Base-by-base conservation (phyloP, 2,329 filamentous ascomycete genomes). In the Sarocladium strictum region DNA sequence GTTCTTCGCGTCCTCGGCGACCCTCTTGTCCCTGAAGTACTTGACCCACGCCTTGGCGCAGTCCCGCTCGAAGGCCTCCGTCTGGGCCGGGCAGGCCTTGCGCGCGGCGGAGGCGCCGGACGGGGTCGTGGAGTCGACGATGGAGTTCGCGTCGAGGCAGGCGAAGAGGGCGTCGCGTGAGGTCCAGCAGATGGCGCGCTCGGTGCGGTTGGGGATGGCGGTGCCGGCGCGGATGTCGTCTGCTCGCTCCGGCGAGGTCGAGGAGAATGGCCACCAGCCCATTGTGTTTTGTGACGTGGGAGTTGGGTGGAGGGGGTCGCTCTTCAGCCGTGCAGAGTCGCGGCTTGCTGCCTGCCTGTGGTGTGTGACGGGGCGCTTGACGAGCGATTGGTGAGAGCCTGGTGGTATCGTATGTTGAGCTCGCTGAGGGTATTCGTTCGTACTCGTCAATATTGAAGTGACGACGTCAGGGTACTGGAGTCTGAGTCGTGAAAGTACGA, bases 21-120 rank as follows among this genome's bases (percentile, higher is more conserved):
- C 90, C 64, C 94, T 81, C 74, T 91, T 88, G 72, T 97, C 92
- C 77, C 97, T 97, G 74, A 99, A 99, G 72, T 99, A 97, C 72
- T 91, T 90, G 58, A 97, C 94, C 94, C 94, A 99, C 67, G 91
- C 92, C 56, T 78, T 80, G 17, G 91, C 90, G 70, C 94, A 99
- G 67, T 93, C 89, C 62, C 80, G 79, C 72, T 96, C 90, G 65
- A 97, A 96, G 56, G 77, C 80, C 27, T 63, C 43, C 5, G 43
- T 49, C 67, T 77, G 67, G 40, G 58, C 55, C 23, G 68, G 67
- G 58, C 77, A 80, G 35, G 69, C 67, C 54, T 64, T 67, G 6
- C 63, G 64, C 1, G 69, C 67, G 32, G 72, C 72, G 6, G 63
- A 66, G n/a, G 66, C 63, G 58, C 65, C 64, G 19, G 68, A 65